Percentiles rank a stretch among this genome's conserved stretches.
Evolutionary conservation across 169 alveolate genomes (phyloP).

Genomic region (Cryptosporidium parvum): DNA sequence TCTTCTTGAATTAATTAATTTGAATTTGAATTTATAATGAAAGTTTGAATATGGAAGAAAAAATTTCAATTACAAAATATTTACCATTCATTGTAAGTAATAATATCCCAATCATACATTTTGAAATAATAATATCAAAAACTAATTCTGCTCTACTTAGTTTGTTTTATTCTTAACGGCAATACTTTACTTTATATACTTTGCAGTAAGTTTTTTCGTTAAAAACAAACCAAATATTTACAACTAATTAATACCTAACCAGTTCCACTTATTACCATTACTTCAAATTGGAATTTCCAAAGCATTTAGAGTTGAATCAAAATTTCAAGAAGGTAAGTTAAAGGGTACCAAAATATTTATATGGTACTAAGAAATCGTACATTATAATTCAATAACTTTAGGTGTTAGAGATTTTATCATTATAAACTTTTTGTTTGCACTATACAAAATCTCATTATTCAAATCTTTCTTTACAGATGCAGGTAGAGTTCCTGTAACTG

Average conservation of each 20-base stretch:
- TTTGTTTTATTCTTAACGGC: constrained; percentile 50
- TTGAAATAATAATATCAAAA: neutral
- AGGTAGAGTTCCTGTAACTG: constrained; percentile 72
- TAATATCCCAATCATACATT: neutral
- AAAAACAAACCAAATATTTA: neutral
- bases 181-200: constrained; percentile 52
- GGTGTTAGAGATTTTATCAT: constrained; percentile 63
- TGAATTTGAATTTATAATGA: constrained; percentile 39
- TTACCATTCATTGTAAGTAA: constrained; percentile 71
- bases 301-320: constrained; percentile 55
- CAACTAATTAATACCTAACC: neutral
- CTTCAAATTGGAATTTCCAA: constrained; percentile 55
- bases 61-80: constrained; percentile 44
- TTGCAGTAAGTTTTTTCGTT: constrained; percentile 52
- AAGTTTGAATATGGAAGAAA: constrained; percentile 73
- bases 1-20: neutral
- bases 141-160: constrained; percentile 5
- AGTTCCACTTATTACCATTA: constrained; percentile 65
- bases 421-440: constrained; percentile 23
- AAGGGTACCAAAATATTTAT: neutral
- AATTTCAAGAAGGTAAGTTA: constrained; percentile 63
- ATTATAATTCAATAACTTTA: neutral
- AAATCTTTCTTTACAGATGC: constrained; percentile 68
- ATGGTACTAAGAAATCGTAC: neutral
- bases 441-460: constrained; percentile 48